A percentile compares a stretch with the other conserved stretches of the same genome.
Evolutionary conservation across 768 basidiomycete species (phyloP).

Genomic region (Russula griseocarnosa): DNA sequence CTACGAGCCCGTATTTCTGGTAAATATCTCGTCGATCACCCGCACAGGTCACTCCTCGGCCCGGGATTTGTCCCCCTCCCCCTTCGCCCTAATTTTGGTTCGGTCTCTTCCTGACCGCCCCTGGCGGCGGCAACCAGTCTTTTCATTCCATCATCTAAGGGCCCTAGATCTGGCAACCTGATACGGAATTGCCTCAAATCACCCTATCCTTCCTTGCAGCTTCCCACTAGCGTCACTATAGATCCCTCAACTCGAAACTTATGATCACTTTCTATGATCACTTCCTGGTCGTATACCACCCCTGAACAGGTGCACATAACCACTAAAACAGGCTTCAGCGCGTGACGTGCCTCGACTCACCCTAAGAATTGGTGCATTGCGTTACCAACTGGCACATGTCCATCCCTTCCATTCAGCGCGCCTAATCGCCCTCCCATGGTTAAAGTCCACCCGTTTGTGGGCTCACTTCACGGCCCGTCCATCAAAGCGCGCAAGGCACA

Average conservation of each 20-base stretch:
- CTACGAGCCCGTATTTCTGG: not conserved
- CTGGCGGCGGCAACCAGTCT: slow-evolving; percentile 7
- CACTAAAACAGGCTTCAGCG: not conserved
- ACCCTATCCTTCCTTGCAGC: not conserved
- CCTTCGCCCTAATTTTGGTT: not conserved
- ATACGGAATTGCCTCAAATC: slow-evolving; percentile 11
- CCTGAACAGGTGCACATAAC: not conserved
- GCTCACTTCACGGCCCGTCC: not conserved
- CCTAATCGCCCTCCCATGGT: not conserved
- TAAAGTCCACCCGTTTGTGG: not conserved
- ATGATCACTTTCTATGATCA: not conserved
- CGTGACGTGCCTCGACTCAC: not conserved
- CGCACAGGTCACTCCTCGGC: not conserved
- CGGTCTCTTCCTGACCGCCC: slow-evolving; percentile 14
- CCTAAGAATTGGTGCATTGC: not conserved
- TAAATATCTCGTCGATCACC: slow-evolving; percentile 17
- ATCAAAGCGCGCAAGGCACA: not conserved
- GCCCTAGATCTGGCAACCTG: slow-evolving; percentile 20
- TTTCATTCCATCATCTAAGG: slow-evolving; percentile 2
- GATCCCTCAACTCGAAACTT: slow-evolving; percentile 1
- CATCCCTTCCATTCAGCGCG: slow-evolving; percentile 9
- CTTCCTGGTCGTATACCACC: not conserved
- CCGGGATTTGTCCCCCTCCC: not conserved
- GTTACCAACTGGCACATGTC: slow-evolving; percentile 4
- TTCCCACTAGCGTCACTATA: not conserved